Evolutionary conservation across 495 filamentous ascomycete genomes (phyloP).

Genomic region (Zalerion maritima): DNA sequence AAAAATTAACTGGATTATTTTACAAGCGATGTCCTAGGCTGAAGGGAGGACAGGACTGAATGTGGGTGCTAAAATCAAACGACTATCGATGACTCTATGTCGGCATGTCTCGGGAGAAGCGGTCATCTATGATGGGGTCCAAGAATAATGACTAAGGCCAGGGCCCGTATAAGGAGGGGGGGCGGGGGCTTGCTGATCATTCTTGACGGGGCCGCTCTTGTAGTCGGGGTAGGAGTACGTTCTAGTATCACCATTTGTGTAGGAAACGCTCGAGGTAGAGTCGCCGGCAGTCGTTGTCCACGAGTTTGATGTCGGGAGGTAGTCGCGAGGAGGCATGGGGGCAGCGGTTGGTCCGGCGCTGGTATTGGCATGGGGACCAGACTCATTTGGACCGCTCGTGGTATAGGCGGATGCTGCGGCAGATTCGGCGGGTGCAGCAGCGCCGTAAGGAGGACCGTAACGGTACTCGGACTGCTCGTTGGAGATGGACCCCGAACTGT

Average conservation of each 20-base stretch:
- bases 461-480: slow-evolving; percentile 32
- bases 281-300: slow-evolving; percentile 32
- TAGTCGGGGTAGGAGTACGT: slow-evolving; percentile 27
- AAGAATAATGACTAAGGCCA: slow-evolving; percentile 20
- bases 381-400: slow-evolving; percentile 12
- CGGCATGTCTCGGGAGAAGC: too few species aligned
- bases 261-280: slow-evolving; percentile 16
- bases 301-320: slow-evolving; percentile 28
- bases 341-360: slow-evolving; percentile 6
- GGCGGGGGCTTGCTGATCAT: slow-evolving; percentile 16
- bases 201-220: slow-evolving; percentile 9
- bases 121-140: slow-evolving; percentile 19
- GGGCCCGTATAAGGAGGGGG: slow-evolving; percentile 15
- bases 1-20: too few species aligned
- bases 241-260: slow-evolving; percentile 21
- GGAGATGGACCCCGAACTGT: slow-evolving; percentile 23
- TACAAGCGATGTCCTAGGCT: too few species aligned
- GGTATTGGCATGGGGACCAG: slow-evolving; percentile 15
- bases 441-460: slow-evolving; percentile 26
- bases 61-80: too few species aligned
- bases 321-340: slow-evolving; percentile 26
- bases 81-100: too few species aligned
- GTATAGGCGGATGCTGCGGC: slow-evolving; percentile 10
- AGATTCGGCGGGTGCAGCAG: slow-evolving; percentile 11
- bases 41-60: too few species aligned